Conservation (phyloP, 1,284 basidiomycete genomes). For the Cutaneotrichosporon cavernicola region DNA sequence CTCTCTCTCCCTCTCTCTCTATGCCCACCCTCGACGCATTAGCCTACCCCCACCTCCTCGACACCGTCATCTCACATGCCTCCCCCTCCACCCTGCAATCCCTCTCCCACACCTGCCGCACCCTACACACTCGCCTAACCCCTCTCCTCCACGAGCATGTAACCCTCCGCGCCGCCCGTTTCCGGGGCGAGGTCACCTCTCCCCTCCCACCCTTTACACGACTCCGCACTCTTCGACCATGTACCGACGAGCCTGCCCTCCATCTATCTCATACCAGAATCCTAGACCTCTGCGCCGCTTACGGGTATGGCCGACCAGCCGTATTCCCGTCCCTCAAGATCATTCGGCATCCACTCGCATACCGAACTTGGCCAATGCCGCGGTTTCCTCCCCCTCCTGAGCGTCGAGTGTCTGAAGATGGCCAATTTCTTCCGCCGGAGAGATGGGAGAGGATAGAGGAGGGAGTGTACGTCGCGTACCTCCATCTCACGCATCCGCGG, state of each 20-base stretch:
- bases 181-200: neutral
- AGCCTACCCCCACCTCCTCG: constrained; percentile 3
- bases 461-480: constrained; percentile 8
- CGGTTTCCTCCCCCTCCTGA: neutral
- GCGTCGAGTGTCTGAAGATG: neutral
- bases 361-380: constrained; percentile 10
- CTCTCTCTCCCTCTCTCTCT: neutral
- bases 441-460: neutral
- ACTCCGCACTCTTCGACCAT: neutral
- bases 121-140: neutral
- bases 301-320: neutral
- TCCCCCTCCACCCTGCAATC: neutral
- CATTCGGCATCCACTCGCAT: neutral
- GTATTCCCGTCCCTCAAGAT: neutral
- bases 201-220: neutral
- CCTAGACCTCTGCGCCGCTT: constrained; percentile 2
- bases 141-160: neutral
- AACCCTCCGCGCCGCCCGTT: neutral
- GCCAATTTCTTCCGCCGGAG: neutral
- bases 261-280: neutral
- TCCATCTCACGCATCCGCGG: constrained; percentile 6
- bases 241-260: neutral
- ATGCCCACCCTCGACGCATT: neutral
- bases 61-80: neutral
- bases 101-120: constrained; percentile 1